Conservation (phyloP, 75 land plant species). For the Cunninghamia lanceolata region DNA sequence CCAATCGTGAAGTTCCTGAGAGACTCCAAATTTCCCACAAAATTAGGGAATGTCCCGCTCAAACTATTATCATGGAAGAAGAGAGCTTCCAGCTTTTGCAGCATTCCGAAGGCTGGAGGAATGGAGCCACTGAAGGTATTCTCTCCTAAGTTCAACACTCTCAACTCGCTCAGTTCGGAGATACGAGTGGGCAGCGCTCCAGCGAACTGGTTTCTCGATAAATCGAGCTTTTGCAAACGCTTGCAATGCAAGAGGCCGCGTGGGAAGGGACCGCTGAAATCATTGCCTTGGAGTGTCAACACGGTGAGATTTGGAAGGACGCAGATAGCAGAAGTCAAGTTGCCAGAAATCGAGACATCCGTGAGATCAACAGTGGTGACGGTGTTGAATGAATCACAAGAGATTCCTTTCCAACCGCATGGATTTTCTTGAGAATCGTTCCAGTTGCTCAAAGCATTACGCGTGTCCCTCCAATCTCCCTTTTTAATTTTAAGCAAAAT, state of each 20-base stretch:
- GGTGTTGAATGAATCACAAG: constrained; percentile 15
- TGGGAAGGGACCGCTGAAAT: background rate
- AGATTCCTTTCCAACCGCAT: constrained; percentile 37
- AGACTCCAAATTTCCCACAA: no score
- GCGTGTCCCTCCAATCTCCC: background rate
- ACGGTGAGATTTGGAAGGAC: constrained; percentile 17
- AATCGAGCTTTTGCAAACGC: background rate
- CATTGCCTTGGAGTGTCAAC: constrained; percentile 17
- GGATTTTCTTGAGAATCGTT: background rate
- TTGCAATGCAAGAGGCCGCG: background rate
- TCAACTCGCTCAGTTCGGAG: no score
- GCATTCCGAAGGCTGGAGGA: no score
- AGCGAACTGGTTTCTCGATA: no score
- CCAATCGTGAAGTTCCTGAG: no score
- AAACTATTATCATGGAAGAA: no score
- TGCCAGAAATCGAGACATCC: constrained; percentile 35
- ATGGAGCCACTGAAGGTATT: no score
- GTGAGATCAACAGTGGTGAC: constrained; percentile 27
- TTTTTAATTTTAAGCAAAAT: no score
- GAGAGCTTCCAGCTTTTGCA: no score
- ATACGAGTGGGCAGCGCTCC: no score
- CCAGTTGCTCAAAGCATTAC: background rate
- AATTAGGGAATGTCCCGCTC: no score
- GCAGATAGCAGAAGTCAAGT: constrained; percentile 36
- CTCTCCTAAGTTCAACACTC: no score